A percentile compares a stretch with the other conserved stretches of the same genome.
These are phyloP conservation scores for Paracoccidioides lutzii DNA, from an alignment of 2,329 filamentous ascomycete species.

Conservation along the genomic window DNA sequence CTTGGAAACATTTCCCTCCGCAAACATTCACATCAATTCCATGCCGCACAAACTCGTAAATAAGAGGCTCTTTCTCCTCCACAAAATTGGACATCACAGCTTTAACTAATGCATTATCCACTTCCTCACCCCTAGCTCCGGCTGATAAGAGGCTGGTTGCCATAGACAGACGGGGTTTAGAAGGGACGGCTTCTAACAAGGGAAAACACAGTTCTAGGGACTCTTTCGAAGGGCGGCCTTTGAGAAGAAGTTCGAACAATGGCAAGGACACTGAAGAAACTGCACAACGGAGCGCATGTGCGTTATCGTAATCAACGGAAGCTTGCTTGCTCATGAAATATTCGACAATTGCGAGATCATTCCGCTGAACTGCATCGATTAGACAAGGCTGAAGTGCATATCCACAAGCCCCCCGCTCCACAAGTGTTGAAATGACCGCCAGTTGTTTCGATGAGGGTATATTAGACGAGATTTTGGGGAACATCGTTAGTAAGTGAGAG, in stretches of 20 bases:
- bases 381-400: conserved; percentile 12
- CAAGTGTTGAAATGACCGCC: conserved; percentile 11
- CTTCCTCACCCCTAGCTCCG: conserved; percentile 10
- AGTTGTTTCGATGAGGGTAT: conserved; percentile 10
- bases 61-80: conserved; percentile 7
- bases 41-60: conserved; percentile 10
- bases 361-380: conserved; percentile 12
- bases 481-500: conserved; percentile 30
- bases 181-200: conserved; percentile 4
- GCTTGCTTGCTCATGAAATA: conserved; percentile 14
- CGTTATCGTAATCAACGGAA: conserved; percentile 16
- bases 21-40: conserved; percentile 10
- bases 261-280: conserved; percentile 7
- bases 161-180: conserved; percentile 5
- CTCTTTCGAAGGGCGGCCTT: conserved; percentile 9
- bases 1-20: conserved; percentile 10
- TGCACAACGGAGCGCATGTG: conserved; percentile 11
- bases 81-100: conserved; percentile 4
- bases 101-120: conserved; percentile 6
- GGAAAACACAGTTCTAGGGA: conserved; percentile 9
- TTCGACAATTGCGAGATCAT: conserved; percentile 13
- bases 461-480: conserved; percentile 5
- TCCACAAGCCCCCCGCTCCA: conserved; percentile 11
- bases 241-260: conserved; percentile 10
- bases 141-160: conserved; percentile 8